A percentile compares a stretch with the other conserved stretches of the same genome.
phyloP scores from a whole-genome alignment of 1,284 basidiomycete species.

The Naganishia liquefaciens region DNA sequence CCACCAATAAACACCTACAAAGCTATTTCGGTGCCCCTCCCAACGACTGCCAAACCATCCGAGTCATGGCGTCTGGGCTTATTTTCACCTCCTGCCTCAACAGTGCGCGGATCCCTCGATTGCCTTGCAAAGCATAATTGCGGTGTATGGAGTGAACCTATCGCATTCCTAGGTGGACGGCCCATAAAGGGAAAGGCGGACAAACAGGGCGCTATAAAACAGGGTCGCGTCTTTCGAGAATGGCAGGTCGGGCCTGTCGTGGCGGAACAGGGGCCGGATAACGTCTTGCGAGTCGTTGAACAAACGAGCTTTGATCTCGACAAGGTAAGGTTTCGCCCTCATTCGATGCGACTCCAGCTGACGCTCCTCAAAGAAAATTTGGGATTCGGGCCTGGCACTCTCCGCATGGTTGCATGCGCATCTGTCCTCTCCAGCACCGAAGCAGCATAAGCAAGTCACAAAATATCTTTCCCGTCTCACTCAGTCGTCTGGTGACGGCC shows the following conservation, averaged over 20 bases:
- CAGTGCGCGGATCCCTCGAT: slow-evolving; percentile 27
- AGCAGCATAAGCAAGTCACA: not conserved
- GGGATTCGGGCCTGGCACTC: slow-evolving; percentile 83
- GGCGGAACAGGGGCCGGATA: slow-evolving; percentile 60
- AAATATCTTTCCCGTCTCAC: not conserved
- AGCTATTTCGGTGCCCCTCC: slow-evolving; percentile 65
- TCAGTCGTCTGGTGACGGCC: not conserved
- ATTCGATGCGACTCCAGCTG: not conserved
- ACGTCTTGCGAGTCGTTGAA: slow-evolving; percentile 63
- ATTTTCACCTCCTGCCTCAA: slow-evolving; percentile 42
- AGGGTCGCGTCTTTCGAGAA: slow-evolving; percentile 35
- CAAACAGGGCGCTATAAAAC: slow-evolving; percentile 30
- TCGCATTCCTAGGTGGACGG: slow-evolving; percentile 37
- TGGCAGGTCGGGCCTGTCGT: slow-evolving; percentile 51
- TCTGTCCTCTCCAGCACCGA: not conserved
- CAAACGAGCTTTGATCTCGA: slow-evolving; percentile 84
- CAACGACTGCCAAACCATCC: slow-evolving; percentile 59
- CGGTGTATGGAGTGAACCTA: slow-evolving; percentile 51
- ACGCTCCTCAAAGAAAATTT: slow-evolving; percentile 70
- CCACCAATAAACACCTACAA: slow-evolving; percentile 68
- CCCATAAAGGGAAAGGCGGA: slow-evolving; percentile 22
- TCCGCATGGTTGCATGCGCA: slow-evolving; percentile 68
- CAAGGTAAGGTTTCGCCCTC: slow-evolving; percentile 63
- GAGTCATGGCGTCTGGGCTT: slow-evolving; percentile 68
- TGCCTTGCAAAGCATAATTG: slow-evolving; percentile 7